Conservation (phyloP, 129 eudicot species). For the Deinandra increscens region DNA sequence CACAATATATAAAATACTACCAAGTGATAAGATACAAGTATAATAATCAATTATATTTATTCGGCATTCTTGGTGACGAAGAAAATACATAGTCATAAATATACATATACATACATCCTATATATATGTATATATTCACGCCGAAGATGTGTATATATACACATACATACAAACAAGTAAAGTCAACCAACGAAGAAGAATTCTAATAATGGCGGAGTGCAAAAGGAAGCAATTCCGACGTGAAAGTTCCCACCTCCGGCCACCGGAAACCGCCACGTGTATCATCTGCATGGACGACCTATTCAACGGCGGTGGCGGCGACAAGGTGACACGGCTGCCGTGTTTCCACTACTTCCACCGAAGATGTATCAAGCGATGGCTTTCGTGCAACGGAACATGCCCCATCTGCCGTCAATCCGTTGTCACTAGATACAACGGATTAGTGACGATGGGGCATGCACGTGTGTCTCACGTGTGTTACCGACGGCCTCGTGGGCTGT, state of each 20-base stretch:
- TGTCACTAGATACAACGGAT: background rate
- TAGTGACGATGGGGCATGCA: background rate
- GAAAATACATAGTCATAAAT: background rate
- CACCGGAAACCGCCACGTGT: constrained; percentile 11
- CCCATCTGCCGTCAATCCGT: constrained; percentile 24
- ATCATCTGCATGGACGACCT: constrained; percentile 7
- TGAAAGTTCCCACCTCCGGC: background rate
- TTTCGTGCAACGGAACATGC: background rate
- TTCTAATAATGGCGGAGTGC: background rate
- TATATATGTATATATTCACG: background rate
- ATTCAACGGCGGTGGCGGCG: background rate
- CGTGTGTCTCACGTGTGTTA: background rate
- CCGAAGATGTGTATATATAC: background rate
- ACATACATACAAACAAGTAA: background rate
- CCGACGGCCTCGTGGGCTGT: constrained; percentile 3
- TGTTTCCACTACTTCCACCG: constrained; percentile 26
- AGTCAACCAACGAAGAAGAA: constrained; percentile 11
- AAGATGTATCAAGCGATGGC: constrained; percentile 18
- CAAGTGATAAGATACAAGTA: background rate
- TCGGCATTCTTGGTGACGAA: background rate
- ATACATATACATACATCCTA: background rate
- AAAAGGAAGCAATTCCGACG: background rate
- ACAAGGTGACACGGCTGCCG: constrained; percentile 5
- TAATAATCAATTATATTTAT: background rate
- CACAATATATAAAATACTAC: background rate